Evolutionary conservation across 176 grass and related monocot species (phyloP), one percentile per base, ranked within the genome.

Genomic region (Avena insularis): DNA sequence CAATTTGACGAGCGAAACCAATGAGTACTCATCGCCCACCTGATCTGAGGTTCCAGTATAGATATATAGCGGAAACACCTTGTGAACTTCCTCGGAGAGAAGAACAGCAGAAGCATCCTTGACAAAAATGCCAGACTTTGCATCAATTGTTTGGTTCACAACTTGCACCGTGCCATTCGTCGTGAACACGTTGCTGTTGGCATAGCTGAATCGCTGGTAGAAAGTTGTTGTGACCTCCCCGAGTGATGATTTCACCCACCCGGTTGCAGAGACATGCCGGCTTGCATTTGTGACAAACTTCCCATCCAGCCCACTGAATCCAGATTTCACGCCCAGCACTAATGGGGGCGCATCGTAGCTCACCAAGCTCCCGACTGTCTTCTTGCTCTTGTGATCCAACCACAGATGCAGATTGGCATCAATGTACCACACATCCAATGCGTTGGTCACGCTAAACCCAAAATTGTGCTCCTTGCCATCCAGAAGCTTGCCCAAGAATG

Each of bases 121-220:
- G 12, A 53, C 83, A 51, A 82, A 87, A 82, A 80, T 79, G 60
- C 83, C 64, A 69, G 55, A 90, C 54, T 80, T 90, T 36, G 78
- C 84, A 77, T 90, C 77, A 13, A 90, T 90, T 6, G 89, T 90
- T 77, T 90, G 89, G 40, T 86, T 85, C 49, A 90, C 84, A 23
- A 57, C 59, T 78, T 90, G 89, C 16, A 82, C 63, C 2, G 68
- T 86, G 46, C 84, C 89, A 62, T 87, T 90, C 50, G 19, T 68
- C 0, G 6, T 64, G 20, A 50, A 90, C 15, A 77, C 43, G 40
- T 86, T 90, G 57, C 50, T 82, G 46, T 90, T 90, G 53, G 51
- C 40, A 49, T 77, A 90, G 38, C 27, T 75, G 51, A 90, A 90
- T 74, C 54, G 67, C 27, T 90, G 89, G 48, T 66, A 77, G 71